Evolutionary conservation across 257 asterid genomes (phyloP), one percentile per base, ranked within the genome.

Genomic region (Paulownia fortunei): DNA sequence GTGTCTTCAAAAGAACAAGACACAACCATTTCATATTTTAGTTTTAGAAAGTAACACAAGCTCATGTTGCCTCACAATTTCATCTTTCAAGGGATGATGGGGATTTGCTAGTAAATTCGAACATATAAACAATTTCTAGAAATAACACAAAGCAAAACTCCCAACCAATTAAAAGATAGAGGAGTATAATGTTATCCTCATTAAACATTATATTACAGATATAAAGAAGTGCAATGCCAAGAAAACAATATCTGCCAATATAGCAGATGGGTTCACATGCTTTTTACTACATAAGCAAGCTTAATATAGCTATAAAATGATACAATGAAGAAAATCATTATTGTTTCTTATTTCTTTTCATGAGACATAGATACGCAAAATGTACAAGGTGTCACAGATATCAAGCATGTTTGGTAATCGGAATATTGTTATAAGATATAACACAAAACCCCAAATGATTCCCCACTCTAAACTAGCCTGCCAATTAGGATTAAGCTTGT

Each of bases 41-140:
- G 60, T 30, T 55, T 36, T 68, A 61, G 46, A 8, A 32, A 49
- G 68, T 49, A 15, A 34, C 52, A 13, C 24, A 8, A 63, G 47
- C 79, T 56, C 61, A 56, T 3, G 66, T 37, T 30, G 76, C 26
- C 24, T 39, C 73, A 23, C 2, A 59, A 56, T 52, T 44, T 67
- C 58, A 67, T 58, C 76, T 58, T 79, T 36, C 19, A 58, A 69
- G 39, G 34, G 69, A 42, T 19, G 59, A 60, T 34, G 64, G 49
- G 59, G 26, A 24, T 58, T 58, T 37, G 24, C 46, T 4, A 49
- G 46, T 36, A 49, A 60, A 18, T 16, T 66, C 3, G 34, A 51
- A 62, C 72, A 46, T 55, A 36, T 10, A 72, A 16, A 27, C 16
- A 15, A 69, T 46, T 5, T 30, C 27, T 21, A 41, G 8, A 58